These are phyloP conservation scores for Udeniomyces megalosporus DNA, from an alignment of 768 basidiomycete species.

Conservation along the genomic window DNA sequence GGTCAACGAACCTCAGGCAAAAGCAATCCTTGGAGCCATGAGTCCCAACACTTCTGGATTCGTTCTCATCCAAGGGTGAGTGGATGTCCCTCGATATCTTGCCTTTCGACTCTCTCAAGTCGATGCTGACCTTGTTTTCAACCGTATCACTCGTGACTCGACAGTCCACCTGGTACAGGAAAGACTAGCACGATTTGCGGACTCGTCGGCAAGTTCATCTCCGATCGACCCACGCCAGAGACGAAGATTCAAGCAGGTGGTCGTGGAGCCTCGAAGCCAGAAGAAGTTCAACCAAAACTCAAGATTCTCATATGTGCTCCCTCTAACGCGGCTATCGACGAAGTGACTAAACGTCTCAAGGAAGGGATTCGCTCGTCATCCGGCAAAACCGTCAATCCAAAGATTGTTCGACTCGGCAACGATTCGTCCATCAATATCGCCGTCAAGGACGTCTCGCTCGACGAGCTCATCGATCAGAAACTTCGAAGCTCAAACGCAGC, in stretches of 20 bases:
- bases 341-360: conserved; percentile 74
- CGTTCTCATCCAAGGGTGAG: conserved; percentile 83
- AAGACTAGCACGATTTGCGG: conserved; percentile 97
- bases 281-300: conserved; percentile 39
- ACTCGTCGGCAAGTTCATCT: conserved; percentile 67
- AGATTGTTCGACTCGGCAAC: conserved; percentile 78
- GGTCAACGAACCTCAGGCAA: conserved; percentile 88
- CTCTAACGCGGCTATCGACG: conserved; percentile 96
- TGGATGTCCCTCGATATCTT: background rate
- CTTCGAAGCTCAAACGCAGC: conserved; percentile 26
- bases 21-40: conserved; percentile 64
- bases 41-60: conserved; percentile 47
- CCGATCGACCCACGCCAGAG: conserved; percentile 39
- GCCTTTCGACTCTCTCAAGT: background rate
- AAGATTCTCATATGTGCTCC: conserved; percentile 87
- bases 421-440: conserved; percentile 56
- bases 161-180: conserved; percentile 95
- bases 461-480: conserved; percentile 66
- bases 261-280: conserved; percentile 21
- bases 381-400: conserved; percentile 43
- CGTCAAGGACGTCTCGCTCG: conserved; percentile 73
- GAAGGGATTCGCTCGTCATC: conserved; percentile 50
- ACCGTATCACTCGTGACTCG: too few species aligned
- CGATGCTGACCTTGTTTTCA: background rate
- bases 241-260: conserved; percentile 31